These are phyloP conservation scores for Physcomitrium patens DNA, from an alignment of 225 moss, liverwort and hornwort genomes.

Conservation along the genomic window DNA sequence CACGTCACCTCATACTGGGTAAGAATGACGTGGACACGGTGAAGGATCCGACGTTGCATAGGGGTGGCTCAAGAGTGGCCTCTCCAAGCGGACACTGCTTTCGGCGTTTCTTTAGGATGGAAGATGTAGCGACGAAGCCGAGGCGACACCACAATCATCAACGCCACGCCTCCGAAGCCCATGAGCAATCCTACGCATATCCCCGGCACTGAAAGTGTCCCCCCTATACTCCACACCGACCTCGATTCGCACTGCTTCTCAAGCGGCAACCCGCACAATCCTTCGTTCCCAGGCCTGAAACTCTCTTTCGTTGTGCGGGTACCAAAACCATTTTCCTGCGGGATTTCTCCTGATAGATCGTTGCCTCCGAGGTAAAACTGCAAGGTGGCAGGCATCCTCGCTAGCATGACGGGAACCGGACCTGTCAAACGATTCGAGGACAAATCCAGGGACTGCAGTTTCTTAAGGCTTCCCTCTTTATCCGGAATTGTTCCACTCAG, in stretches of 20 bases:
- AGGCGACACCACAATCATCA: neutral
- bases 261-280: conserved; percentile 25
- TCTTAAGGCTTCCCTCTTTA: neutral
- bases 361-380: conserved; percentile 23
- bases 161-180: neutral
- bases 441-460: conserved; percentile 34
- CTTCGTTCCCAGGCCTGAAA: conserved; percentile 31
- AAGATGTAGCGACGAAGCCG: neutral
- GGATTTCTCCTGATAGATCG: conserved; percentile 31
- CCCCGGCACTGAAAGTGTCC: neutral
- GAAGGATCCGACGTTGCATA: too few species aligned
- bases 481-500: conserved; percentile 27
- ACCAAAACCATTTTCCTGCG: conserved; percentile 14
- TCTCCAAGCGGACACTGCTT: neutral
- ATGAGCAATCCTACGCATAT: neutral
- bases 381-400: neutral
- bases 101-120: neutral
- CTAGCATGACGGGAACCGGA: conserved; percentile 19
- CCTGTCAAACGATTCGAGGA: conserved; percentile 27
- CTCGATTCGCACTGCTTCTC: neutral
- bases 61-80: too few species aligned
- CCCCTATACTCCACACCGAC: neutral
- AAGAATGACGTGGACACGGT: too few species aligned
- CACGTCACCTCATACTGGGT: too few species aligned
- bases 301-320: neutral